Evolutionary conservation across 2,329 filamentous ascomycete species (phyloP), one percentile per base, ranked within the genome.

Genomic region (Epichloe gansuensis): DNA sequence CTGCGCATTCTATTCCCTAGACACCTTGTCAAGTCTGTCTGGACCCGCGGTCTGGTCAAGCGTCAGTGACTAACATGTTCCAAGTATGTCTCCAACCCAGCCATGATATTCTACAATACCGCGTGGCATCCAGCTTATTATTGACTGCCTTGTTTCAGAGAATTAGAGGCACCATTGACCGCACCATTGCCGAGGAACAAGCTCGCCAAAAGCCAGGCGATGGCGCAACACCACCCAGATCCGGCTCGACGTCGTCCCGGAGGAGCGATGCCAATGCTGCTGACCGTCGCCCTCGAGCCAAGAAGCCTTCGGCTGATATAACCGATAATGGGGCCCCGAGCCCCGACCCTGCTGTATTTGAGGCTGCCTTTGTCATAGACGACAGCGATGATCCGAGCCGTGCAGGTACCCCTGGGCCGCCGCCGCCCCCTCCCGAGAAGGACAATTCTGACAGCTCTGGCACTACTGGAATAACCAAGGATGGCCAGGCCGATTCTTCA

Each of bases 131-230:
- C 13, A 31, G 2, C 25, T 11, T 6, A 31, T 11, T 6, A 31
- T 53, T 58, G 27, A 56, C 25, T 36, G 42, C 13, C 8, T 51
- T 9, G 8, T 17, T 12, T 11, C 5, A 51, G 86, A 81, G 87
- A 74, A 74, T 95, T 60, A 87, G 88, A 71, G 87, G 85, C 62
- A 86, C 85, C 54, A 89, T 95, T 66, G 87, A 95, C 66, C 82
- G 83, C 61, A 85, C 85, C 62, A 93, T 96, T 62, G 87, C 89
- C 62, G 89, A 95, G 71, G 90, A 96, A 71, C 88, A 95, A 69
- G 86, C 88, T 53, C 85, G 87, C 53, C 85, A 89, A 64, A 79
- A 79, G 63, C 65, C 74, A 5, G 72, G 74, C 50, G 69, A 76
- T 60, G 61, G 66, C 58, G 68, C 68, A 53, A 61, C 70, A 60